phyloP scores from a whole-genome alignment of 208 protist species.

The Angomonas deanei region DNA sequence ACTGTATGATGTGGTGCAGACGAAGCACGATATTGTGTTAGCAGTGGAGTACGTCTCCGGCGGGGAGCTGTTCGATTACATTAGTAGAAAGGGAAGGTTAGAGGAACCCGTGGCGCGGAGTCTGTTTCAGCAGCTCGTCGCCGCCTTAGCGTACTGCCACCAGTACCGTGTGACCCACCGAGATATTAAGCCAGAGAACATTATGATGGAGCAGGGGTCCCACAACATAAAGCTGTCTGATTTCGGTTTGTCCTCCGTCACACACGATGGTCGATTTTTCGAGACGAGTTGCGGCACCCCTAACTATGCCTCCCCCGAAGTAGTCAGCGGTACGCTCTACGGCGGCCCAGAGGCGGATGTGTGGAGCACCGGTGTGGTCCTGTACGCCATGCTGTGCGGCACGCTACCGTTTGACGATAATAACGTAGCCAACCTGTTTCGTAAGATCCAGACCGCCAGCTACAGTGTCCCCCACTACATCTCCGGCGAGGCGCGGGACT shows the following conservation, averaged over 20 bases:
- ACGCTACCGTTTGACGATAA: conserved; percentile 73
- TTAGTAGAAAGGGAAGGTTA: conserved; percentile 91
- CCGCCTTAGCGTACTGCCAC: conserved; percentile 97
- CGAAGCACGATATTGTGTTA: conserved; percentile 96
- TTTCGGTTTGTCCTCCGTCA: conserved; percentile 81
- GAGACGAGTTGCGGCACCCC: conserved; percentile 85
- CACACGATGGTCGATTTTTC: conserved; percentile 74
- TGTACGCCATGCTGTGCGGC: conserved; percentile 85
- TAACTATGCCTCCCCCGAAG: conserved; percentile 83
- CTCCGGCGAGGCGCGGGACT: conserved; percentile 38
- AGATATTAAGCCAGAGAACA: conserved; percentile 91
- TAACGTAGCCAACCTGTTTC: conserved; percentile 61
- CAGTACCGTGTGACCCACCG: conserved; percentile 86
- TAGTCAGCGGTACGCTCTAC: conserved; percentile 73
- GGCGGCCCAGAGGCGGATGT: conserved; percentile 74
- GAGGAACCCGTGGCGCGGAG: conserved; percentile 83
- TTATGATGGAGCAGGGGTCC: conserved; percentile 62
- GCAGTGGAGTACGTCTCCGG: conserved; percentile 97
- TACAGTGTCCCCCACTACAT: conserved; percentile 46
- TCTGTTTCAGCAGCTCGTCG: conserved; percentile 98
- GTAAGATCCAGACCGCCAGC: conserved; percentile 70
- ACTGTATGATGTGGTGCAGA: conserved; percentile 96
- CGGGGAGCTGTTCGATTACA: conserved; percentile 98
- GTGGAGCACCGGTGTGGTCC: conserved; percentile 84
- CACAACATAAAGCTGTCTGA: conserved; percentile 79